Base-by-base conservation (phyloP, 495 filamentous ascomycete genomes). In the Letharia columbiana region DNA sequence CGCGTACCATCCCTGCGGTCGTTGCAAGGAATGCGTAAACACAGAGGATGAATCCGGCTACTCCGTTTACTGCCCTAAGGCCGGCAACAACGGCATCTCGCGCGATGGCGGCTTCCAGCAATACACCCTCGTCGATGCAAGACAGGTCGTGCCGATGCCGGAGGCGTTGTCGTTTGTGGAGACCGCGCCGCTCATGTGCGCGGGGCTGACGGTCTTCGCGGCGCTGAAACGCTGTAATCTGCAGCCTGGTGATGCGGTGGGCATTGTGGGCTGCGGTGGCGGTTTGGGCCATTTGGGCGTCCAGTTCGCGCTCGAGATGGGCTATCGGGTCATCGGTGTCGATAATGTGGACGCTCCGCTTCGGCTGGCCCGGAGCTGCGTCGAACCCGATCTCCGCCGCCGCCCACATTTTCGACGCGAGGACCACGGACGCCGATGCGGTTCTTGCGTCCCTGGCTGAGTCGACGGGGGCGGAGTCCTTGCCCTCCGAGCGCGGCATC, bases 121-220 rank as follows among this genome's bases (percentile, higher is more conserved):
- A 15, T 61, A 15, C 23, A 20, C 42, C 9, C 28, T 37, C 59
- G 39, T 61, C 9, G 39, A 61, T 44, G n/a, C 35, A 7, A 44
- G 59, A 31, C 59, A 61, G 13, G 59, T 61, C 9, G 59, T 41
- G 39, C 59, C 40, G 33, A 61, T 61, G 8, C 39, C 59, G 7
- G 59, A 61, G n/a, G n/a, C 17, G 39, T 44, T 61, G 39, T 31
- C 39, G 20, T 61, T 61, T 44, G 59, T 61, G 17, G 59, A 61
- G n/a, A 61, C 39, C 20, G 59, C 59, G 39, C 59, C 59, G 8
- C 42, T 61, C 11, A 61, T 61, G 59, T 61, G 59, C 31, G 59
- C 59, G 12, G 59, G 59, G 39, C 42, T 41, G 23, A 61, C 59
- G 6, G 42, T 61, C 12, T 61, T 40, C 17, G 40, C 39, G 35